phyloP scores from a whole-genome alignment of 768 basidiomycete species.

The Leccinum imitatum region DNA sequence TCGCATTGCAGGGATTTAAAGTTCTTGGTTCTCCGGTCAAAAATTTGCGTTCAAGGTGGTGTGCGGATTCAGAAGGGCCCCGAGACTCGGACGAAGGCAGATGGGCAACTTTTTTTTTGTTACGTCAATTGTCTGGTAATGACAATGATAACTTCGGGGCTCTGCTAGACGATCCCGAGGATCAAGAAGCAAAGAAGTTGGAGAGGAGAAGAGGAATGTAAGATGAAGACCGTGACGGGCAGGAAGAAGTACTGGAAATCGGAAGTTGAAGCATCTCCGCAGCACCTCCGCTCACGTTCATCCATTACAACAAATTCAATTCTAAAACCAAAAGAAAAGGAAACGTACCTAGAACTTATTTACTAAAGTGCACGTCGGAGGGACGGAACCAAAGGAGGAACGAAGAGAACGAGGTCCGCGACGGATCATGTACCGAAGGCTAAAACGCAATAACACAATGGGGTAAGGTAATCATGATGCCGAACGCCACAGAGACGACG shows the following conservation, averaged over 20 bases:
- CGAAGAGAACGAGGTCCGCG: constrained; percentile 3
- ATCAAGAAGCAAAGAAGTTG: not conserved
- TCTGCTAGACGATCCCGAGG: not conserved
- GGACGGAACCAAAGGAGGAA: not conserved
- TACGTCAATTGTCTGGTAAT: not conserved
- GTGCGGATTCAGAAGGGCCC: not conserved
- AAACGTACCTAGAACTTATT: constrained; percentile 11
- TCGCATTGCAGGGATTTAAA: not conserved
- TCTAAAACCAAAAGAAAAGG: constrained; percentile 1
- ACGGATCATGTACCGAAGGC: not conserved
- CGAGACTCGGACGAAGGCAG: not conserved
- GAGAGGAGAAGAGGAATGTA: not conserved
- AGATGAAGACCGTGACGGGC: not conserved
- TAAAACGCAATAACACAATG: not conserved
- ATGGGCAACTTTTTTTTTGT: not conserved
- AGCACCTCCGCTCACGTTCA: constrained; percentile 11
- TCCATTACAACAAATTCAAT: constrained; percentile 12
- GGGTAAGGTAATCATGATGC: not conserved
- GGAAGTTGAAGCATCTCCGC: not conserved
- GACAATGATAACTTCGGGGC: not conserved
- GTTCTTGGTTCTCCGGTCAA: not conserved
- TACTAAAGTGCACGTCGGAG: constrained; percentile 2
- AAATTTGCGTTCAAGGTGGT: not conserved
- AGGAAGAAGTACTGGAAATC: not conserved
- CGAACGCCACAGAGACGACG: not conserved